Evolutionary conservation across 768 basidiomycete genomes (phyloP).

Genomic region (Boletus rex-veris): DNA sequence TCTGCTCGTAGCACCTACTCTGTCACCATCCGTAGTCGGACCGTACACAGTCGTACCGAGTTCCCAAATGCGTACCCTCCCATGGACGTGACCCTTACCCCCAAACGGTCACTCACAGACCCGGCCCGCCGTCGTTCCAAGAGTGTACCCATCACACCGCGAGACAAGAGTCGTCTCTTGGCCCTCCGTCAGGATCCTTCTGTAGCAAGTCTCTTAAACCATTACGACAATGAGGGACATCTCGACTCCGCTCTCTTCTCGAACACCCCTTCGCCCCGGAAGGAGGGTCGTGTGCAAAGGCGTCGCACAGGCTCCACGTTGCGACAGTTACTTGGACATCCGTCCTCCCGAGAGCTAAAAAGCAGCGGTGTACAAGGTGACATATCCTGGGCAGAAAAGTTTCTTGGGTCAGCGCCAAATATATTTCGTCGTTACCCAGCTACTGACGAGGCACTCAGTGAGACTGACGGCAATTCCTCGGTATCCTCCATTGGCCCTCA

Average conservation of each 20-base stretch:
- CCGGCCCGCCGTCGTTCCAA: conserved; percentile 27
- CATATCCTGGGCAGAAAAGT: conserved; percentile 82
- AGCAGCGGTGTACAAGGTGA: conserved; percentile 59
- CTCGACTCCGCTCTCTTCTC: conserved; percentile 62
- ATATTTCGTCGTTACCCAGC: background rate
- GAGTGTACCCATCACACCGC: conserved; percentile 38
- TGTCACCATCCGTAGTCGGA: conserved; percentile 67
- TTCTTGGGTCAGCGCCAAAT: conserved; percentile 50
- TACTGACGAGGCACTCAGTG: conserved; percentile 33
- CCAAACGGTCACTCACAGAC: conserved; percentile 29
- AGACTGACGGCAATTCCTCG: conserved; percentile 42
- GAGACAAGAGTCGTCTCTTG: conserved; percentile 51
- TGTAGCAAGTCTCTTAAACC: conserved; percentile 65
- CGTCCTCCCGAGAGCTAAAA: conserved; percentile 29
- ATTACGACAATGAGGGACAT: conserved; percentile 72
- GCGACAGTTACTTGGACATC: conserved; percentile 65
- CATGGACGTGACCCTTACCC: conserved; percentile 27
- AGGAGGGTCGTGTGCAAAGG: conserved; percentile 48
- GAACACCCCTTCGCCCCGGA: conserved; percentile 42
- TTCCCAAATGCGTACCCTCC: conserved; percentile 60
- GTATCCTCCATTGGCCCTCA: conserved; percentile 48
- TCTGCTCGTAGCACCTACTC: conserved; percentile 61
- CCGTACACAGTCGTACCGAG: conserved; percentile 57
- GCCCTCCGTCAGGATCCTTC: conserved; percentile 73
- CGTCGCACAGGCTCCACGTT: conserved; percentile 68